Percentiles rank a stretch among this genome's conserved stretches.
phyloP scores from a whole-genome alignment of 1,284 basidiomycete species.

The Ganoderma meredithae region DNA sequence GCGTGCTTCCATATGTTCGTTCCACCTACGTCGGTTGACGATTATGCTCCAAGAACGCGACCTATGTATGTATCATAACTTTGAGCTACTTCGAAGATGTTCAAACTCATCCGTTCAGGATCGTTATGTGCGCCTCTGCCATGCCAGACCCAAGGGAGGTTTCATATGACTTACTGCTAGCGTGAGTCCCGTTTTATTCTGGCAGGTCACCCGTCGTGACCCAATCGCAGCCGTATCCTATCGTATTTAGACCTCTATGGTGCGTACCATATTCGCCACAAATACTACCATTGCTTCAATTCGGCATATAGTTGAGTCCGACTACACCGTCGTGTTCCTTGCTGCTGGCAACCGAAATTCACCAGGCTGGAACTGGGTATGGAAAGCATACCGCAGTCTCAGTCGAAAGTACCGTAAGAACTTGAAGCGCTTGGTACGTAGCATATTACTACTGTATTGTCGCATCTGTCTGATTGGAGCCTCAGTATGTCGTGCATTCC shows the following conservation, averaged over 20 bases:
- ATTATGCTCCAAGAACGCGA: conserved; percentile 62
- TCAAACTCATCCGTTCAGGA: conserved; percentile 54
- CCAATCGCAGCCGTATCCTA: conserved; percentile 64
- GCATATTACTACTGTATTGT: neutral
- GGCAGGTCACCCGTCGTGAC: neutral
- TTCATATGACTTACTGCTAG: conserved; percentile 78
- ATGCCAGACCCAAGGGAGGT: conserved; percentile 81
- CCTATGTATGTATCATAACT: conserved; percentile 70
- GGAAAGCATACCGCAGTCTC: conserved; percentile 86
- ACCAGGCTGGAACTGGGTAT: conserved; percentile 89
- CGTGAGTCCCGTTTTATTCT: conserved; percentile 55
- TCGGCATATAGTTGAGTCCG: conserved; percentile 73
- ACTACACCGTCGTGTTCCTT: conserved; percentile 88
- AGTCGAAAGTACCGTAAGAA: conserved; percentile 89
- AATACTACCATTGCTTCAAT: neutral
- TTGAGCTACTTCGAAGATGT: too few species aligned
- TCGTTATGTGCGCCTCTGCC: conserved; percentile 81
- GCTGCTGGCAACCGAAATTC: conserved; percentile 80
- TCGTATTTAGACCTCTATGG: conserved; percentile 83
- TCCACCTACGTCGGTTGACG: neutral
- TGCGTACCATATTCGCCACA: conserved; percentile 42
- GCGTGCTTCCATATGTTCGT: conserved; percentile 35
- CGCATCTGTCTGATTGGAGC: conserved; percentile 17
- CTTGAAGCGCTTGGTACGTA: conserved; percentile 76
- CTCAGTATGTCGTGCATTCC: conserved; percentile 84